Conservation (phyloP, 805 yeast species). For the Wickerhamiella shivajii region DNA sequence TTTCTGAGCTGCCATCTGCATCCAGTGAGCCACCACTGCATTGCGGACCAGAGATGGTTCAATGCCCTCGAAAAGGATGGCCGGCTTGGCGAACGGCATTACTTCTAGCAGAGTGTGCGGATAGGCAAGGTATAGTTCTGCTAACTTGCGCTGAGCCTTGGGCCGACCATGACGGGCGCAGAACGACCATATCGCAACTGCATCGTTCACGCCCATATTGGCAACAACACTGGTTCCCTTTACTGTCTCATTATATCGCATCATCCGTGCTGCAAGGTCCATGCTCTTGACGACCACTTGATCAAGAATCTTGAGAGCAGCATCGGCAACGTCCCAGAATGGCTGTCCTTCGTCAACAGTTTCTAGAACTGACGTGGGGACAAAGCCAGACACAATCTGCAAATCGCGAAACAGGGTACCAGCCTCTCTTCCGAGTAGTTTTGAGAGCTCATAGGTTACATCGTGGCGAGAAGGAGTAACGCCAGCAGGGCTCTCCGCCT, state of each 20-base stretch:
- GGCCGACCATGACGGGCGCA: slow-evolving; percentile 19
- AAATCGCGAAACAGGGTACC: slow-evolving; percentile 24
- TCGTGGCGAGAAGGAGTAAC: slow-evolving; percentile 21
- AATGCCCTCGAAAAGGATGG: slow-evolving; percentile 13
- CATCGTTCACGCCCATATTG: slow-evolving; percentile 18
- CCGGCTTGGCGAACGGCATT: slow-evolving; percentile 16
- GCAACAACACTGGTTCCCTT: slow-evolving; percentile 14
- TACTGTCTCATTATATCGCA: slow-evolving; percentile 17
- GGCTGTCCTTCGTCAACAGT: slow-evolving; percentile 22
- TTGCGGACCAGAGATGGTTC: slow-evolving; percentile 12
- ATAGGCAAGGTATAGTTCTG: slow-evolving; percentile 17
- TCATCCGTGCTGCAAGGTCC: slow-evolving; percentile 19
- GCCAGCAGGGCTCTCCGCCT: slow-evolving; percentile 1
- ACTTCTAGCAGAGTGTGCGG: slow-evolving; percentile 15
- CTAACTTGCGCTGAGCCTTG: slow-evolving; percentile 18
- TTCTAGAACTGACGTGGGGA: slow-evolving; percentile 21
- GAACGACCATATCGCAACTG: slow-evolving; percentile 19
- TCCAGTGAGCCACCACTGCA: slow-evolving; percentile 18
- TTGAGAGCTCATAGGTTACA: slow-evolving; percentile 23
- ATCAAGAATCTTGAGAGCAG: slow-evolving; percentile 19
- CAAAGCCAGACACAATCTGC: slow-evolving; percentile 24
- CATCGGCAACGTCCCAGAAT: slow-evolving; percentile 26
- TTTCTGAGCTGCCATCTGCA: slow-evolving; percentile 13
- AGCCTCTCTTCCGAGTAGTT: slow-evolving; percentile 20
- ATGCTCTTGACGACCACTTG: slow-evolving; percentile 16